Evolutionary conservation across 805 yeast genomes (phyloP).

Genomic region (Kluyveromyces nonfermentans): DNA sequence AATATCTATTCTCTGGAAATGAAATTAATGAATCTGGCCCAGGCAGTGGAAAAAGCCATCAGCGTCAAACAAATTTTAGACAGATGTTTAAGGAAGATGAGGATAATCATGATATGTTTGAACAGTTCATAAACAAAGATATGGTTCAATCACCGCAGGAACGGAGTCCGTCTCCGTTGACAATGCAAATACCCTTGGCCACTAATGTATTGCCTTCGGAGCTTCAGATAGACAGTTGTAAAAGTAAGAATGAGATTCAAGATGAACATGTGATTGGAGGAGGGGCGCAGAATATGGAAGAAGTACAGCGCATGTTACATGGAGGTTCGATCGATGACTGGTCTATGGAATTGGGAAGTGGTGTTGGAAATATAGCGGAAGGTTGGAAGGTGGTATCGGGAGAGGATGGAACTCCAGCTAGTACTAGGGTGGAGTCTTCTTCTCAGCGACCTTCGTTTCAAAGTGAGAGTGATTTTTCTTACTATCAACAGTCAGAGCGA

Average conservation of each 20-base stretch:
- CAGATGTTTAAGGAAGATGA: constrained; percentile 9
- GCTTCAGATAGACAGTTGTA: neutral
- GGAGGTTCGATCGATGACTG: neutral
- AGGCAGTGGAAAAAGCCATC: neutral
- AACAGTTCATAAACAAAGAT: constrained; percentile 19
- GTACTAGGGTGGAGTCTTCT: neutral
- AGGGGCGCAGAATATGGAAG: neutral
- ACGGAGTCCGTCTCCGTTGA: neutral
- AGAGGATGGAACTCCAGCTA: neutral
- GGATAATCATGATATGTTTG: constrained; percentile 17
- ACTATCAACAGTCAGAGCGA: constrained; percentile 11
- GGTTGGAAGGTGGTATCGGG: neutral
- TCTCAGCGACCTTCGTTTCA: neutral
- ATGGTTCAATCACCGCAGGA: constrained; percentile 7
- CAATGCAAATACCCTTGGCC: neutral
- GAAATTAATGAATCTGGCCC: constrained; percentile 5
- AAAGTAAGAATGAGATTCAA: neutral
- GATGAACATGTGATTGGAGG: neutral
- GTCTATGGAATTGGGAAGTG: neutral
- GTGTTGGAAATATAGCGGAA: neutral
- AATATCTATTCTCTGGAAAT: constrained; percentile 16
- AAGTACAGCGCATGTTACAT: neutral
- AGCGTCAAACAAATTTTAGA: neutral
- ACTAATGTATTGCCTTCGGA: neutral
- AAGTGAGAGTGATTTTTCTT: neutral